These are phyloP conservation scores for Sphaerulina vaccinii DNA, from an alignment of 2,329 filamentous ascomycete genomes.

Conservation along the genomic window DNA sequence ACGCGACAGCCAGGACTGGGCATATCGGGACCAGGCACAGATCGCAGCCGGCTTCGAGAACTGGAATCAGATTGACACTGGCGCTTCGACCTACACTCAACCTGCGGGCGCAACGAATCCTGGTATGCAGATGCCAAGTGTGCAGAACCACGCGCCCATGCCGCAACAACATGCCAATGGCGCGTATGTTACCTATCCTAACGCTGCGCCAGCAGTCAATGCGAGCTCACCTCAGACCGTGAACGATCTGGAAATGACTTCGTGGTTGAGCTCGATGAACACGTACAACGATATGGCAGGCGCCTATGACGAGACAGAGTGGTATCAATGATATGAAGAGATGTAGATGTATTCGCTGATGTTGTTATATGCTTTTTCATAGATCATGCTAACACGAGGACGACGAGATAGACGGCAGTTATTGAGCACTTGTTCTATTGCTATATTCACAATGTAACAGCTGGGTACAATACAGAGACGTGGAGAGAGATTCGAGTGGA, in stretches of 20 bases:
- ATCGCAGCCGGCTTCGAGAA: slow-evolving; percentile 63
- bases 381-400: too few species aligned
- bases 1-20: slow-evolving; percentile 63
- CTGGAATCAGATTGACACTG: slow-evolving; percentile 47
- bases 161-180: neutral
- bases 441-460: too few species aligned
- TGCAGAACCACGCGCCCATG: neutral
- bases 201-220: neutral
- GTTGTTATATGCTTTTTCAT: too few species aligned
- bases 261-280: slow-evolving; percentile 31
- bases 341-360: neutral
- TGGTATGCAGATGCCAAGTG: slow-evolving; percentile 1
- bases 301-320: slow-evolving; percentile 43
- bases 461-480: too few species aligned
- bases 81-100: slow-evolving; percentile 20
- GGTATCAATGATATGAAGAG: slow-evolving; percentile 39
- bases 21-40: slow-evolving; percentile 60
- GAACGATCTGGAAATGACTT: slow-evolving; percentile 20
- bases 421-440: too few species aligned
- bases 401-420: too few species aligned
- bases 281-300: slow-evolving; percentile 33
- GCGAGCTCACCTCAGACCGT: slow-evolving; percentile 3
- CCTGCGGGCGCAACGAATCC: neutral
- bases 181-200: neutral
- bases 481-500: too few species aligned